A percentile compares a stretch with the other conserved stretches of the same genome.
Conservation (phyloP, 2,329 filamentous ascomycete species). For the Coleophoma eucalyptorum region DNA sequence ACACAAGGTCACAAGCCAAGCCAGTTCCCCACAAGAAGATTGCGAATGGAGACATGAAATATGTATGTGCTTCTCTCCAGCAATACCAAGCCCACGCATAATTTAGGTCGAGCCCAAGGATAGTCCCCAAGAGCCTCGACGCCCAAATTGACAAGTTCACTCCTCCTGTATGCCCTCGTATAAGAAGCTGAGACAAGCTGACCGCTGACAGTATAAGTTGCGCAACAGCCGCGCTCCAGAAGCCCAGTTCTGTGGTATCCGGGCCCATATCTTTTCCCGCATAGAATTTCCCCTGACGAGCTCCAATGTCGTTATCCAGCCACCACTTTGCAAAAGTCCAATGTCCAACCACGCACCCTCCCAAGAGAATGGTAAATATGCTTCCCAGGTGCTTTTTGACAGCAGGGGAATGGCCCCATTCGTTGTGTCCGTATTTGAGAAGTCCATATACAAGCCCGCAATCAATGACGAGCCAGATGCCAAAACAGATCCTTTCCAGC, state of each 20-base stretch:
- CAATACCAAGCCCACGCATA: conserved; percentile 42
- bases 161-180: conserved; percentile 44
- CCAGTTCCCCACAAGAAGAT: conserved; percentile 37
- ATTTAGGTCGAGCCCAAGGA: conserved; percentile 35
- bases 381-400: conserved; percentile 36
- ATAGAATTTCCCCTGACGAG: conserved; percentile 30
- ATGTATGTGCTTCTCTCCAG: conserved; percentile 48
- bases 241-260: conserved; percentile 41
- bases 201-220: conserved; percentile 43
- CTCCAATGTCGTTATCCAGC: conserved; percentile 43
- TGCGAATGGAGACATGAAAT: conserved; percentile 38
- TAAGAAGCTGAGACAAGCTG: conserved; percentile 37
- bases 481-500: conserved; percentile 40
- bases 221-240: conserved; percentile 11
- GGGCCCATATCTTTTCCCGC: conserved; percentile 32
- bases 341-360: conserved; percentile 33
- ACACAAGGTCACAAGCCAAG: conserved; percentile 38
- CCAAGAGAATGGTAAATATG: conserved; percentile 32
- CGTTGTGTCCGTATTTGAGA: conserved; percentile 37
- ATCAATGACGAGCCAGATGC: conserved; percentile 46
- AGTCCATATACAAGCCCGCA: conserved; percentile 41
- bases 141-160: conserved; percentile 44
- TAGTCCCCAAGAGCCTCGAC: conserved; percentile 37
- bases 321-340: conserved; percentile 43
- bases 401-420: conserved; percentile 37